phyloP scores from a whole-genome alignment of 495 filamentous ascomycete species.

The Letharia lupina region DNA sequence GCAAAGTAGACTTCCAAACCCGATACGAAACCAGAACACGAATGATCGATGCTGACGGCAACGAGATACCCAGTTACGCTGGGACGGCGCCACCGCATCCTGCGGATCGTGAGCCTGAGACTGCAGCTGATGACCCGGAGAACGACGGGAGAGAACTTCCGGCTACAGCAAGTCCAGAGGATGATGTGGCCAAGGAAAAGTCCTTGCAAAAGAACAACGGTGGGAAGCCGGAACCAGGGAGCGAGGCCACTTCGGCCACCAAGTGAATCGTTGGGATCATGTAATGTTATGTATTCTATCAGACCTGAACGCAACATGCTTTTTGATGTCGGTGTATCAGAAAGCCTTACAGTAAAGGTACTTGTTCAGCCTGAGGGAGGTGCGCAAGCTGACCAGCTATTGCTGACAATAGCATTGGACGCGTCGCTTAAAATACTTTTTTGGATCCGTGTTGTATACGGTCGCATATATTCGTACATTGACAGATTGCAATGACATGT shows the following conservation, averaged over 20 bases:
- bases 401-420: not conserved
- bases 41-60: slow-evolving; percentile 67
- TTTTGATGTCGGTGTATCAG: not conserved
- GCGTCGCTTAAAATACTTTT: not conserved
- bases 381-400: not conserved
- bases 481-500: not conserved
- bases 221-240: slow-evolving; percentile 58
- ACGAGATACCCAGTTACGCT: slow-evolving; percentile 48
- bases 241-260: slow-evolving; percentile 64
- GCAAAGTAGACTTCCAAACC: slow-evolving; percentile 91
- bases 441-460: not conserved
- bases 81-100: slow-evolving; percentile 71
- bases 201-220: slow-evolving; percentile 47
- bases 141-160: slow-evolving; percentile 27
- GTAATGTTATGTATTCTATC: slow-evolving; percentile 14
- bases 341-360: not conserved
- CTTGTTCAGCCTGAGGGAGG: not conserved
- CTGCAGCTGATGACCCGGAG: slow-evolving; percentile 31
- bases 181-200: slow-evolving; percentile 55
- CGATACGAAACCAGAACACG: slow-evolving; percentile 85
- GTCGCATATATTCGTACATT: not conserved
- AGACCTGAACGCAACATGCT: not conserved
- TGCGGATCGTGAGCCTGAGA: slow-evolving; percentile 62
- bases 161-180: slow-evolving; percentile 38
- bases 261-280: slow-evolving; percentile 20